Percentiles rank a stretch among this genome's conserved stretches.
These are phyloP conservation scores for Diddensiella transvaalensis DNA, from an alignment of 805 yeast species.

Conservation along the genomic window DNA sequence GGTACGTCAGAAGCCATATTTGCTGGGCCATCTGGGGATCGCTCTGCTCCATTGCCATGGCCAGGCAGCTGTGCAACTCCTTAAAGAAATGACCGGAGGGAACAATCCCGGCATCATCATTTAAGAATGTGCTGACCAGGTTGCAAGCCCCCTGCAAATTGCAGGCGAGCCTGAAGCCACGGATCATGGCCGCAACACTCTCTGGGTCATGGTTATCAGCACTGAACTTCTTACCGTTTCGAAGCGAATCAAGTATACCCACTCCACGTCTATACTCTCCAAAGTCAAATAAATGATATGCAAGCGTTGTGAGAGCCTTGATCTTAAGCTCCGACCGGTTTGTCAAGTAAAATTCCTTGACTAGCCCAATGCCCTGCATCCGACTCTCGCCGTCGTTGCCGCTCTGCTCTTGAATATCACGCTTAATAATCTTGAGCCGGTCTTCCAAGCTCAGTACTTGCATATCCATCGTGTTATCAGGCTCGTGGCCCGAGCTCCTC, in stretches of 20 bases:
- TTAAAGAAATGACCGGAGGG: slow-evolving; percentile 8
- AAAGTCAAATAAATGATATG: slow-evolving; percentile 10
- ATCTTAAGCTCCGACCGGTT: slow-evolving; percentile 5
- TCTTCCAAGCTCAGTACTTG: slow-evolving; percentile 7
- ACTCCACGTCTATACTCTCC: slow-evolving; percentile 12
- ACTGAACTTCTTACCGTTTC: slow-evolving; percentile 10
- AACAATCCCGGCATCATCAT: slow-evolving; percentile 5
- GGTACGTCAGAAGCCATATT: not conserved
- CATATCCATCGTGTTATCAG: slow-evolving; percentile 7
- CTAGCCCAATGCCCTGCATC: slow-evolving; percentile 4
- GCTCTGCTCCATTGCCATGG: slow-evolving; percentile 1
- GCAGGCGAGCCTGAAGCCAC: not conserved
- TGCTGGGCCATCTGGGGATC: not conserved
- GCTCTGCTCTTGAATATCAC: not conserved
- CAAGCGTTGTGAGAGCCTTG: slow-evolving; percentile 14
- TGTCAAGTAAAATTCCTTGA: slow-evolving; percentile 5
- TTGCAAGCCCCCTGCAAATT: slow-evolving; percentile 3
- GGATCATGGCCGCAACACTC: slow-evolving; percentile 16
- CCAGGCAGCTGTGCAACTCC: not conserved
- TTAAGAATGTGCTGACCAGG: slow-evolving; percentile 2
- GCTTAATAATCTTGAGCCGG: slow-evolving; percentile 2
- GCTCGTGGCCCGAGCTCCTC: slow-evolving; percentile 14
- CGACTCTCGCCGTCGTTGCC: not conserved
- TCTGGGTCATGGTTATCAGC: slow-evolving; percentile 18
- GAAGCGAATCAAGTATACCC: slow-evolving; percentile 15